phyloP scores from a whole-genome alignment of 2,329 filamentous ascomycete genomes.

The Scolecobasidium constrictum region DNA sequence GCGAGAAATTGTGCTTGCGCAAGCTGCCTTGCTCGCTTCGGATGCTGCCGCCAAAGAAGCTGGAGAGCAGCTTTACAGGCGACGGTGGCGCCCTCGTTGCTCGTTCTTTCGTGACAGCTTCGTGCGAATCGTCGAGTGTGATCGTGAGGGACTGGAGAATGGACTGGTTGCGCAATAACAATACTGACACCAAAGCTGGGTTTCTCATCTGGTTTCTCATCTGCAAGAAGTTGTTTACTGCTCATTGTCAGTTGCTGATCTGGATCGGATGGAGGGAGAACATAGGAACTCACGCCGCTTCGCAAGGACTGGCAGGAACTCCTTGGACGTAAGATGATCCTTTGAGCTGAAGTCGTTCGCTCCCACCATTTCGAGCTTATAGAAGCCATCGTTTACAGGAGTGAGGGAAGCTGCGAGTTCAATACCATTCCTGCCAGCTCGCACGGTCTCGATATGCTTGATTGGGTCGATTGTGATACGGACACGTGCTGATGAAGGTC shows the following conservation, averaged over 20 bases:
- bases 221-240: conserved; percentile 63
- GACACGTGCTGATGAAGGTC: conserved; percentile 56
- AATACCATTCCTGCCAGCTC: conserved; percentile 43
- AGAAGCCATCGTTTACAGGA: conserved; percentile 42
- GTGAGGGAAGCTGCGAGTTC: conserved; percentile 58
- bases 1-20: conserved; percentile 20
- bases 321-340: conserved; percentile 61
- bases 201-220: conserved; percentile 60
- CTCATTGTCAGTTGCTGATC: conserved; percentile 9
- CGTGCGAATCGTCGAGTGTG: conserved; percentile 44
- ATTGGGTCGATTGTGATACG: conserved; percentile 64
- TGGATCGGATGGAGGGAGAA: no score
- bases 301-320: conserved; percentile 65
- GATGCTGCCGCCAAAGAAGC: conserved; percentile 55
- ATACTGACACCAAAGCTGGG: conserved; percentile 49
- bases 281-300: conserved; percentile 59
- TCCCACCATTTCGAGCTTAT: conserved; percentile 48
- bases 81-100: conserved; percentile 63
- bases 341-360: conserved; percentile 60
- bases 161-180: conserved; percentile 70
- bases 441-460: conserved; percentile 42
- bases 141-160: conserved; percentile 60
- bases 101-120: conserved; percentile 35
- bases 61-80: conserved; percentile 83
- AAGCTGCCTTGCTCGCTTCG: conserved; percentile 27